These are phyloP conservation scores for Paxillus ammoniavirescens DNA, from an alignment of 768 basidiomycete genomes.

Conservation along the genomic window DNA sequence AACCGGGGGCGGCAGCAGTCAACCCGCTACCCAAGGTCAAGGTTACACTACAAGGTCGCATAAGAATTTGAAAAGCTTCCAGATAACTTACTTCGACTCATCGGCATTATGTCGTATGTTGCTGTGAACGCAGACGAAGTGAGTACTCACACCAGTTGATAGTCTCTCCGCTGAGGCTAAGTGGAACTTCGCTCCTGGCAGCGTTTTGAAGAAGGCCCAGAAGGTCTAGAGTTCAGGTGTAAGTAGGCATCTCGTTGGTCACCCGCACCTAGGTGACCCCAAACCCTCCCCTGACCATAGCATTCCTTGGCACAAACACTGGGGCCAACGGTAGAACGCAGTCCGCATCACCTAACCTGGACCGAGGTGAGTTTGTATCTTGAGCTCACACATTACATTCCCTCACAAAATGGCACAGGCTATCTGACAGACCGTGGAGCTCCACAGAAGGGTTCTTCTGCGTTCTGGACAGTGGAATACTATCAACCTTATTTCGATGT, in stretches of 20 bases:
- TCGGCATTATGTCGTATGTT: slow-evolving; percentile 60
- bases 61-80: too few relatives aligned
- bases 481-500: slow-evolving; percentile 90
- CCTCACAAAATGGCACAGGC: slow-evolving; percentile 38
- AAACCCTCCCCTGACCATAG: slow-evolving; percentile 30
- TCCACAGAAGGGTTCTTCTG: slow-evolving; percentile 44
- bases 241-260: slow-evolving; percentile 14
- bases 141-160: slow-evolving; percentile 18
- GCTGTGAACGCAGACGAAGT: slow-evolving; percentile 73
- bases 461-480: slow-evolving; percentile 82
- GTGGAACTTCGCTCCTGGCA: slow-evolving; percentile 21
- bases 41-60: too few relatives aligned
- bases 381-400: background rate
- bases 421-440: slow-evolving; percentile 58
- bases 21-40: too few relatives aligned
- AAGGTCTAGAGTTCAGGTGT: slow-evolving; percentile 76
- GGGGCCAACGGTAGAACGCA: slow-evolving; percentile 26
- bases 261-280: background rate
- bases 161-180: too few relatives aligned
- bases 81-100: background rate
- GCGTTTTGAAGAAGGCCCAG: slow-evolving; percentile 64
- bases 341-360: slow-evolving; percentile 37
- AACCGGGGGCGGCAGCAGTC: too few relatives aligned
- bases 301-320: slow-evolving; percentile 54
- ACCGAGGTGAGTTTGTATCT: slow-evolving; percentile 42